Conservation (phyloP, 176 grass and related monocot species). For the Thalia dealbata region DNA sequence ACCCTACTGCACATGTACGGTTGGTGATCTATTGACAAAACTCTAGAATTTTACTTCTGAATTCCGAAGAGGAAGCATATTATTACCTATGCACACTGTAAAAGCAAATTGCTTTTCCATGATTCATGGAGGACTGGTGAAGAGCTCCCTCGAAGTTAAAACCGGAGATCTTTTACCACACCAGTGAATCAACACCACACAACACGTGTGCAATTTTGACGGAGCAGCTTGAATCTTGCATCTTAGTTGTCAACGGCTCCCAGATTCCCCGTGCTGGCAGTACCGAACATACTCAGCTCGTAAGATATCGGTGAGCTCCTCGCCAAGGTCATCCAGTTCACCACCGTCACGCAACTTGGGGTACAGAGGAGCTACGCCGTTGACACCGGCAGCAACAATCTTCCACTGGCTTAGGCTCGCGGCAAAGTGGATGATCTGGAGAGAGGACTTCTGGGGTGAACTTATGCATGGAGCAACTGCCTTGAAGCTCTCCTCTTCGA, state of each 20-base stretch:
- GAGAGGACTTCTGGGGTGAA: conserved; percentile 17
- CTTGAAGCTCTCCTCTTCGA: conserved; percentile 43
- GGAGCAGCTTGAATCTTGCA: no score
- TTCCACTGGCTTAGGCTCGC: conserved; percentile 40
- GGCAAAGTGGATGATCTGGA: conserved; percentile 35
- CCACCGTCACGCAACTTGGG: conserved; percentile 44
- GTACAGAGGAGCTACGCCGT: conserved; percentile 44
- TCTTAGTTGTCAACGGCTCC: background rate
- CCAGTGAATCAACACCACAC: no score
- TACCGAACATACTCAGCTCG: conserved; percentile 42
- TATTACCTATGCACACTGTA: no score
- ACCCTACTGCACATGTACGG: no score
- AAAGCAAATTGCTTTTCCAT: no score
- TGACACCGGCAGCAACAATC: conserved; percentile 37
- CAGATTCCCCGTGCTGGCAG: conserved; percentile 4
- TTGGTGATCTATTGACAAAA: no score
- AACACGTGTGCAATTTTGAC: no score
- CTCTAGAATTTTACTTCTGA: no score
- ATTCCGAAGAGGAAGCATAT: no score
- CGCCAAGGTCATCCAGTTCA: conserved; percentile 42
- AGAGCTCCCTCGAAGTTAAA: no score
- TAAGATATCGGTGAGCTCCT: conserved; percentile 58
- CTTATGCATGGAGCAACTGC: conserved; percentile 29
- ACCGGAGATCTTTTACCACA: no score
- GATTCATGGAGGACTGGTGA: no score